Base-by-base conservation (phyloP, 2,329 filamentous ascomycete genomes). In the Fusarium sp. region DNA sequence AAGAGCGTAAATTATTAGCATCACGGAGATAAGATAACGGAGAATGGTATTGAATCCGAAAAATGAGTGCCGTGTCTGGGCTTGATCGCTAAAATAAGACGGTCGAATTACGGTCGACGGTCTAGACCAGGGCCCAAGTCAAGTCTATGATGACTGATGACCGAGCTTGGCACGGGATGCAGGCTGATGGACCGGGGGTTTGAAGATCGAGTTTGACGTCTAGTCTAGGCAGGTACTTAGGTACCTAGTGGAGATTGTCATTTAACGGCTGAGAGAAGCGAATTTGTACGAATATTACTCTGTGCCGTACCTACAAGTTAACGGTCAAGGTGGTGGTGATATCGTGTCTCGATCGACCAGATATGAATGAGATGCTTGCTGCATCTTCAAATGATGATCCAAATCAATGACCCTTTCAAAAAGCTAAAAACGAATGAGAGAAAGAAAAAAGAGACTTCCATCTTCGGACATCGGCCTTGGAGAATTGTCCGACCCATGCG, bases 391-490 rank as follows among this genome's bases (percentile, higher is more conserved):
- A 20, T 16, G 12, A 18, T 34, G 30, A 34, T 40, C n/a, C 37
- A 58, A 49, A 42, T 71, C 67, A 53, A 71, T 71, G 68, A 71
- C 64, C 27, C 68, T 55, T 55, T 18, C 47, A 66, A 51, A 56
- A 34, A 9, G 32, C 32, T 16, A 34, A 34, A 34, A 34, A 18
- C 2, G 25, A 25, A 25, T 18, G 16, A 34, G 10, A 10, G 16
- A 18, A 16, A 18, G 24, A 6, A 8, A 37, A 37, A 61, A 40
- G 30, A 51, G n/a, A 16, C 16, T 57, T 20, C n/a, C 14, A 22
- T 12, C 42, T 61, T 78, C 76, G 76, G 76, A 78, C 76, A 67
- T 78, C 76, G 76, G 76, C 27, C 49, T 75, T 69, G 56, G 12
- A 45, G 16, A 30, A 65, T 71, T 76, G 71, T 73, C 76, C 76